A percentile compares a stretch with the other conserved stretches of the same genome.
These are phyloP conservation scores for Balakata baccata DNA, from an alignment of 345 rosid species.

Conservation along the genomic window DNA sequence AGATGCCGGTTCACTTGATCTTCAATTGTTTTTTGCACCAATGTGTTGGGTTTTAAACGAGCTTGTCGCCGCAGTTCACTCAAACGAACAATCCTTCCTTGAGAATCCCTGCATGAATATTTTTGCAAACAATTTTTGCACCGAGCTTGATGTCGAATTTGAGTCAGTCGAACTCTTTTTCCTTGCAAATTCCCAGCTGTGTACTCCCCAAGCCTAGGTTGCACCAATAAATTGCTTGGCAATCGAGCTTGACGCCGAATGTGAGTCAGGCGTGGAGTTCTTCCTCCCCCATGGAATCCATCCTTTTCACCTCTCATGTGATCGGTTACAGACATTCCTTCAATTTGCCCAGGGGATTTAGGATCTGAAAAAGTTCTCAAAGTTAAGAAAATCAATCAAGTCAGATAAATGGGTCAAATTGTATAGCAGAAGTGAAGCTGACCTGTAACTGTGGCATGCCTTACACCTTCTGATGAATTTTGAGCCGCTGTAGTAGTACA, in stretches of 20 bases:
- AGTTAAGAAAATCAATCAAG: neutral
- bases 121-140: neutral
- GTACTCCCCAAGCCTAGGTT: neutral
- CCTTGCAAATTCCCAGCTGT: conserved; percentile 2
- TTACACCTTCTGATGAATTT: neutral
- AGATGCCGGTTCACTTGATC: neutral
- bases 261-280: neutral
- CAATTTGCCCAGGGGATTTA: neutral
- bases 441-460: conserved; percentile 2
- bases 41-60: neutral
- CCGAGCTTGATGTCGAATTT: conserved; percentile 3
- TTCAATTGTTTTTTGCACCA: neutral
- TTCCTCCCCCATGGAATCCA: neutral
- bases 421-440: neutral
- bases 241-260: conserved; percentile 2
- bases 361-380: neutral
- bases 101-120: neutral
- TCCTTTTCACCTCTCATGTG: neutral
- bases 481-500: neutral
- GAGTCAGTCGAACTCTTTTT: neutral
- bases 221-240: neutral
- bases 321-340: neutral
- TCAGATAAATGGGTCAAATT: neutral
- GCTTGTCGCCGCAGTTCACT: conserved; percentile 3
- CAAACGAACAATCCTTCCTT: conserved; percentile 3